Evolutionary conservation across 768 basidiomycete genomes (phyloP), one percentile per base, ranked within the genome.

Genomic region (Tephrocybe sp.): DNA sequence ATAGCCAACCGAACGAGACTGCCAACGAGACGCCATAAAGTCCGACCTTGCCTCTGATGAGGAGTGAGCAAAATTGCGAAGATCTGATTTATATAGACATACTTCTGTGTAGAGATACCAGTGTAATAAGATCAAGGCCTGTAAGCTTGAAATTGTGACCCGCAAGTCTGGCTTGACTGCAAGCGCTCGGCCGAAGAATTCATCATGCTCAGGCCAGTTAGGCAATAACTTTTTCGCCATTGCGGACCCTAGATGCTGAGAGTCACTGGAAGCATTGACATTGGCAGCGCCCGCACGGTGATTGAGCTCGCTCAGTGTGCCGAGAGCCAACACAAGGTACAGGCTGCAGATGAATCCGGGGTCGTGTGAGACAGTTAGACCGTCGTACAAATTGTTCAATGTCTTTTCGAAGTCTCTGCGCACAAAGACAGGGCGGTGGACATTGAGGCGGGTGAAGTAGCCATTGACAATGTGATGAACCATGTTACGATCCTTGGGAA

Each of bases 41-140:
- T 87, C 56, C 89, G 82, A n/a, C 90, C 90, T 78, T 91, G 89
- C 57, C 90, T 83, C 90, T 93, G 60, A 43, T 31, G 56, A 42
- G 35, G 41, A 49, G 38, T 38, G 39, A 38, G 51, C 47, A 60
- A 58, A 14, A 54, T 16, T 32, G 10, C 6, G 20, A 14, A 53
- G 9, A 1, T 19, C 3, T 39, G 10, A n/a, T 10, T 54, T 3
- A 16, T 12, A 9, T 32, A 23, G 4, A 61, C 78, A 48, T 56
- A 89, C 91, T 77, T 92, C 91, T 17, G 85, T 90, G 60, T 92
- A 93, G 17, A 93, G 76, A 67, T 92, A 92, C 91, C 89, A 92
- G 49, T 93, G 92, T 41, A 92, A 66, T 5, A 93, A 67, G 20
- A 92, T 90, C 47, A 93, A 76, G 0, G 91, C 87, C 65, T 93